Evolutionary conservation across 352 stramenopile genomes (phyloP), one percentile per base, ranked within the genome.

Genomic region (Peronospora farinosa): DNA sequence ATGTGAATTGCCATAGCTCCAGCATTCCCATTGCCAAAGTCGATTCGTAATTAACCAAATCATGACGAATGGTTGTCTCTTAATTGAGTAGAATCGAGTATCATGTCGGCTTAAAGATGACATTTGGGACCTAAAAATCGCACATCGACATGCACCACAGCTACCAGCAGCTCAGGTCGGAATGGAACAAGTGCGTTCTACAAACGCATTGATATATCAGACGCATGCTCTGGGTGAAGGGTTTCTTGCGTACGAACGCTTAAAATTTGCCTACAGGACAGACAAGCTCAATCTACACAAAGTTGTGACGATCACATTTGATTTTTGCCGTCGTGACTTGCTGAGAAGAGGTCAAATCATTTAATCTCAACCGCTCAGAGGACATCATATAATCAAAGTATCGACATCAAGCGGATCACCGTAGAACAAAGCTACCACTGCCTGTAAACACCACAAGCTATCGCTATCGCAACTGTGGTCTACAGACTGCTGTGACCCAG

Each of bases 401-500:
- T 88, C 38, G 74, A 88, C 54, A 84, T 74, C 16, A 68, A 68
- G 27, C 54, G 47, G 12, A 88, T 92, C 52, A 82, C 81, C 3
- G 63, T 82, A 21, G 65, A 70, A 25, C 70, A 80, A 21, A 25
- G 47, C 0, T 70, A 88, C 43, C 78, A 92, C 19, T 54, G n/a
- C 72, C 78, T 28, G 63, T 92, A 28, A 89, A 86, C 57, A 75
- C 65, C 25, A 92, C 81, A 7, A 88, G 67, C 72, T 83, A 67
- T 16, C 74, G 72, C 21, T 92, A 86, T 63, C 76, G 81, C 23
- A 78, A 92, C 63, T 89, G 84, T 51, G 81, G 81, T 0, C 64
- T 92, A 8, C 88, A 88, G 59, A 92, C 78, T 31, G 72, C 76
- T 25, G 68, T 92, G 53, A 88, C 78, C 47, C 86, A 78, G 55